phyloP scores from a whole-genome alignment of 2,329 filamentous ascomycete genomes.

The Coniochaeta pulveracea region DNA sequence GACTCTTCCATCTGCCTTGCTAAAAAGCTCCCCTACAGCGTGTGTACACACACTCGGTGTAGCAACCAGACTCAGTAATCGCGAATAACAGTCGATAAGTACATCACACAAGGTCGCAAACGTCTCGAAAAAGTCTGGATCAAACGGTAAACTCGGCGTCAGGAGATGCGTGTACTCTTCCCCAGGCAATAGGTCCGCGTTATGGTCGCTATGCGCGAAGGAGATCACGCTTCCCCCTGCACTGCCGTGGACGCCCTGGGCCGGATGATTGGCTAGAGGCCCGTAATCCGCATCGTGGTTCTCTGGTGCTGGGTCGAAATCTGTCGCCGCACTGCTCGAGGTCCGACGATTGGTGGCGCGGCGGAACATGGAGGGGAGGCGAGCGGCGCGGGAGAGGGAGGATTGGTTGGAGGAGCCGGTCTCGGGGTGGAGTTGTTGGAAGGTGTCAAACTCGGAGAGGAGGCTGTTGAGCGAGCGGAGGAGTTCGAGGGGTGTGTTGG shows the following conservation, averaged over 20 bases:
- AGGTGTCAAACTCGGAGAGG: constrained; percentile 84
- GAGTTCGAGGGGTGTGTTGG: constrained; percentile 70
- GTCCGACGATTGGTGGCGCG: constrained; percentile 41
- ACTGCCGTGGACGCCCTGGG: constrained; percentile 18
- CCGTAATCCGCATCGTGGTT: no score
- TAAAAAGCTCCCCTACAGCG: constrained; percentile 70
- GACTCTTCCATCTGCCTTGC: constrained; percentile 76
- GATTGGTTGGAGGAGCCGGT: constrained; percentile 58
- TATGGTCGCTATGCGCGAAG: constrained; percentile 44
- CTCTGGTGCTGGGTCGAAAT: constrained; percentile 2
- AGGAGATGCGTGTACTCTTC: constrained; percentile 83
- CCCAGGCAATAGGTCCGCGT: constrained; percentile 55
- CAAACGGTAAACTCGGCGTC: constrained; percentile 87
- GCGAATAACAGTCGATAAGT: constrained; percentile 81
- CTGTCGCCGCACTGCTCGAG: no score
- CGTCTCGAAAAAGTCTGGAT: constrained; percentile 94
- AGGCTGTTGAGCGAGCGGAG: constrained; percentile 77
- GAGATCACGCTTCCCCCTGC: constrained; percentile 36
- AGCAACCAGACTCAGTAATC: constrained; percentile 64
- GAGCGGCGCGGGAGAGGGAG: constrained; percentile 63
- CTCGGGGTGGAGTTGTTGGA: constrained; percentile 76
- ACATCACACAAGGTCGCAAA: constrained; percentile 94
- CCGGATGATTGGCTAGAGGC: no score
- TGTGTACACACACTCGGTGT: constrained; percentile 62
- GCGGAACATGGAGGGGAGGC: constrained; percentile 77